Base-by-base conservation (phyloP, 345 rosid species). In the Pistacia vera region DNA sequence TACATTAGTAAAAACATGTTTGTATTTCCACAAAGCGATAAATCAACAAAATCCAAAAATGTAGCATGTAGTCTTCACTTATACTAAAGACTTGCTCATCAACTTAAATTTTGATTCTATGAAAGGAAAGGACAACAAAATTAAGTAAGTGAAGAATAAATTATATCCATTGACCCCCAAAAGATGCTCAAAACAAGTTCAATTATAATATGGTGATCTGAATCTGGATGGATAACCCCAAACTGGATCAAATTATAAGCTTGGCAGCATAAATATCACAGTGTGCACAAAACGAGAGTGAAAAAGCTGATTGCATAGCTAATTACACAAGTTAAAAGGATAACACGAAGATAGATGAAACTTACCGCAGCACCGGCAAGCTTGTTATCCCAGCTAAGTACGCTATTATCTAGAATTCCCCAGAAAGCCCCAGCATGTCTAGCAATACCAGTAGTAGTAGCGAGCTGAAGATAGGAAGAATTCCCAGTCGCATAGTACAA, bases 351-450 rank as follows among this genome's bases (percentile, higher is more conserved):
- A 56, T 41, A 16, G 48, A 77, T 60, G 22, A 68, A 7, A 77
- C 79, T 81, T 77, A 94, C 99, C 90, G 92, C 98, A 74, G 95
- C 95, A 72, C 96, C 99, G 11, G 98, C 77, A 77, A 94, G 99
- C 86, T 97, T 97, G 85, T 97, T 97, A 83, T 97, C 99, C 99
- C 99, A 97, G 83, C 93, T 92, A 85, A 92, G 89, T 0, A 97
- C 97, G 68, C 96, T 97, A 79, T 89, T 90, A 80, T 85, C 91
- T n/a, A 93, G 90, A 25, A 91, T 97, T 74, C 97, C 97, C 97
- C 92, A 87, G 81, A 94, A 97, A 70, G 93, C 90, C 77, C 98
- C 98, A 55, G 99, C 99, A 83, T 92, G 98, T 79, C 51, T 94
- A 4, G 97, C 97, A 70, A 97, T 68, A 73, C 81, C 87, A 17